Evolutionary conservation across 2,329 filamentous ascomycete genomes (phyloP).

Genomic region (Achaetomium macrosporum): DNA sequence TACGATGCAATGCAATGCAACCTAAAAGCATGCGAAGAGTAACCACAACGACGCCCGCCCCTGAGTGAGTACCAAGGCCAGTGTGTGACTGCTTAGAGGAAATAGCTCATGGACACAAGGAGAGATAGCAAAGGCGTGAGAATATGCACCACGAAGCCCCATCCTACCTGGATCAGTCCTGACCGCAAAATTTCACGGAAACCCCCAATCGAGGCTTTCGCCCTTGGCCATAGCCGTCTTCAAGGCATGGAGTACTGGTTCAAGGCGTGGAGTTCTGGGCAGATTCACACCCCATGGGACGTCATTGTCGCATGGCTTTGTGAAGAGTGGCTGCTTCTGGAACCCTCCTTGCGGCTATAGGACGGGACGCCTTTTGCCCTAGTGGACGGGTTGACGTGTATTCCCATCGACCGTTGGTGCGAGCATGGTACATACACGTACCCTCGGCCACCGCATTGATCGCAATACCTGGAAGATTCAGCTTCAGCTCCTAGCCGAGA

Average conservation of each 20-base stretch:
- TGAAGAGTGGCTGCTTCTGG: background rate
- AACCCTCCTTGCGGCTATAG: background rate
- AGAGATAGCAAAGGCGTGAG: too few relatives aligned
- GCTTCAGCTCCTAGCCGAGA: background rate
- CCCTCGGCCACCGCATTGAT: background rate
- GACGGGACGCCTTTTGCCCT: background rate
- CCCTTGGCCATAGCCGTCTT: background rate
- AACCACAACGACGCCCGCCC: background rate
- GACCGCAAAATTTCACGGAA: too few relatives aligned
- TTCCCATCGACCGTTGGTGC: background rate
- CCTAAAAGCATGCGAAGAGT: background rate
- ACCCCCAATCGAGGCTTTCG: too few relatives aligned
- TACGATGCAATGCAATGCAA: background rate
- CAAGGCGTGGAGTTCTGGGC: background rate
- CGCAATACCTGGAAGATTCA: conserved; percentile 5
- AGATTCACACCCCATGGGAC: background rate
- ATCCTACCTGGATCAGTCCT: too few relatives aligned
- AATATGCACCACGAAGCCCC: background rate
- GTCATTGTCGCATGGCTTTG: background rate
- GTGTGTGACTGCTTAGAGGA: background rate
- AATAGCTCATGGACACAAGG: too few relatives aligned
- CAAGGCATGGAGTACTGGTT: too few relatives aligned
- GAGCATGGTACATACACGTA: background rate
- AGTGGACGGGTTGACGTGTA: background rate
- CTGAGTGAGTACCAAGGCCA: background rate